phyloP scores from a whole-genome alignment of 1,139 yeast species.

The Hansenula lynferdii region DNA sequence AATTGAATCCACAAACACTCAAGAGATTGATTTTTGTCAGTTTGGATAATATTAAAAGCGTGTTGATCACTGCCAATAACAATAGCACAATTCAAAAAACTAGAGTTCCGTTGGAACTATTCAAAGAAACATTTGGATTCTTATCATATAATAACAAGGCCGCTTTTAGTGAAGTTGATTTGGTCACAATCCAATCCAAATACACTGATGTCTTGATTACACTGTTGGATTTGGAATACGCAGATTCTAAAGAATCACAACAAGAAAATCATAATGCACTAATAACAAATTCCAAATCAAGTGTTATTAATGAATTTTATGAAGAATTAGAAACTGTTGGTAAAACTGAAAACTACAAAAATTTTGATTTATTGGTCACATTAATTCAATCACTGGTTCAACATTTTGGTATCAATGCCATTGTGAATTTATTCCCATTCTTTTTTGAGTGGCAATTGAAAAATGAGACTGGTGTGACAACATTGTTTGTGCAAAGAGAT shows the following conservation, averaged over 20 bases:
- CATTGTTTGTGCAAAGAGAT: constrained; percentile 6
- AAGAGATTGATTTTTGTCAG: constrained; percentile 6
- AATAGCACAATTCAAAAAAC: constrained; percentile 19
- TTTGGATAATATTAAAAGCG: constrained; percentile 15
- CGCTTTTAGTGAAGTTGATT: neutral
- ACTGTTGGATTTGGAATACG: constrained; percentile 20
- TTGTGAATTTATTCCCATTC: constrained; percentile 42
- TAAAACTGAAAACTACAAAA: constrained; percentile 24
- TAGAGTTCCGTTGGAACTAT: constrained; percentile 20
- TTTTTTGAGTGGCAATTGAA: constrained; percentile 42
- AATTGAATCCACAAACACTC: neutral
- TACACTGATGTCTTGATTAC: constrained; percentile 15
- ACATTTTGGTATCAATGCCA: constrained; percentile 42
- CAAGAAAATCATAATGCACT: constrained; percentile 25
- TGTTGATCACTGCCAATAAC: constrained; percentile 11
- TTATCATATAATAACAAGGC: constrained; percentile 6
- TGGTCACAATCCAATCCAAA: constrained; percentile 10
- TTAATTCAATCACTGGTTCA: constrained; percentile 29
- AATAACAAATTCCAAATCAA: constrained; percentile 21
- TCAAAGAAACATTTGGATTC: constrained; percentile 16
- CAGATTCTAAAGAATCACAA: constrained; percentile 12
- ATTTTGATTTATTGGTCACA: constrained; percentile 24
- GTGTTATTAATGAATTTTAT: constrained; percentile 22
- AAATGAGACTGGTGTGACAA: neutral
- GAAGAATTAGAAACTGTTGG: constrained; percentile 18